Base-by-base conservation (phyloP, 2,329 filamentous ascomycete species). In the Calonectria fujianensis region DNA sequence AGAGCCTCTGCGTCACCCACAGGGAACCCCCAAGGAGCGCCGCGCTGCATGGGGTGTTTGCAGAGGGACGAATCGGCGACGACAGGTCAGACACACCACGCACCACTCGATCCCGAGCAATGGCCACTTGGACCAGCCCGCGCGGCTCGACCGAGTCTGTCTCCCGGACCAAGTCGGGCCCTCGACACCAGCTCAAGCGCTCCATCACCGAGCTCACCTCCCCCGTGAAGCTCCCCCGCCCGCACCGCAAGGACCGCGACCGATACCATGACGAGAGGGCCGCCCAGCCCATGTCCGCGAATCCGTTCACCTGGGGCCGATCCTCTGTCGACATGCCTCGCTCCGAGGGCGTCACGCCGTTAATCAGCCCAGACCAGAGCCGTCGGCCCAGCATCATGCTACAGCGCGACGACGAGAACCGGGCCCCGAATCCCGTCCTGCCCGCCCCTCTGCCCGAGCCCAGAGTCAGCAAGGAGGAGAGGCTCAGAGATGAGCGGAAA, bases 191-290 rank as follows among this genome's bases (percentile, higher is more conserved):
- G 78, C 85, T 91, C 74, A 89, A 87, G 74, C 88, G 90, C 41
- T 92, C 91, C 61, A 87, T 91, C 73, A 88, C 88, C 57, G 90
- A 91, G 76, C 79, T 91, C 67, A 85, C 89, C 31, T 87, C 88
- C 45, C 88, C 90, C 29, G 84, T 86, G 74, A 86, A 84, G 72
- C 83, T 85, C 76, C 78, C 80, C 82, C 86, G 87, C 35, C 79
- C 76, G 50, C 80, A 84, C 52, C 80, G 80, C 67, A 79, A 80
- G 69, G 78, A 80, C 66, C 79, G 79, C 71, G 78, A 77, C 54
- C 79, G 79, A 73, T 79, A 74, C 74, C 74, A 82, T 76, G 82
- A 86, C 70, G 84, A 83, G 50, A 79, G 78, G 73, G 74, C 77
- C 31, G 74, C 77, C 13, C 78, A 76, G 35, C 74, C 78, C 35